Evolutionary conservation across 495 filamentous ascomycete genomes (phyloP).

Genomic region (Chaetomium tenue): DNA sequence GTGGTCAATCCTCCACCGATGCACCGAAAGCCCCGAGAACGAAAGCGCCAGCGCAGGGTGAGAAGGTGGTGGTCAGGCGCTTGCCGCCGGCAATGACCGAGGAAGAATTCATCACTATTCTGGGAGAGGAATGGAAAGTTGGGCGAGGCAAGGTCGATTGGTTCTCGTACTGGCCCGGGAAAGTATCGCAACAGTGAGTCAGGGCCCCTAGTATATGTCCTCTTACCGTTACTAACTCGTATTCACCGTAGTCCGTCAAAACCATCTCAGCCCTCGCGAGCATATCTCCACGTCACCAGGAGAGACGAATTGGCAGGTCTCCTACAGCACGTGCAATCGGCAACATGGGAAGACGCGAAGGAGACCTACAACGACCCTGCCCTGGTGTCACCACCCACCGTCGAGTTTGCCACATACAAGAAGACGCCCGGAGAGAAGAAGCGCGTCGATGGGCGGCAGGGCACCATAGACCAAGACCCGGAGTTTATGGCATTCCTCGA

Average conservation of each 20-base stretch:
- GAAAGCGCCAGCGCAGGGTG: constrained; percentile 61
- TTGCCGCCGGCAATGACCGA: constrained; percentile 84
- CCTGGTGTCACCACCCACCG: constrained; percentile 67
- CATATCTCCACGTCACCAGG: constrained; percentile 71
- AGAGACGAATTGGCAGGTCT: constrained; percentile 59
- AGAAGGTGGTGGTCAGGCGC: constrained; percentile 83
- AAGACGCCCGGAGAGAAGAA: constrained; percentile 67
- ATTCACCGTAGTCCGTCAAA: constrained; percentile 62
- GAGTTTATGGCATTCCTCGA: constrained; percentile 94
- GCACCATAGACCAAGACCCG: constrained; percentile 91
- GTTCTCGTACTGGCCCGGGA: constrained; percentile 73
- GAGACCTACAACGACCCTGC: constrained; percentile 64
- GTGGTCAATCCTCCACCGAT: constrained; percentile 45
- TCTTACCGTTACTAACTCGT: constrained; percentile 22
- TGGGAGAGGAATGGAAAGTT: constrained; percentile 82
- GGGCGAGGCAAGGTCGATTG: constrained; percentile 81
- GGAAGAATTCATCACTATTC: constrained; percentile 65
- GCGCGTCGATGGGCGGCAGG: constrained; percentile 79
- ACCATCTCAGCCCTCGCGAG: constrained; percentile 70
- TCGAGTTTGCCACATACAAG: constrained; percentile 81
- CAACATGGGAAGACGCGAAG: constrained; percentile 70
- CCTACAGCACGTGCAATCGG: constrained; percentile 61
- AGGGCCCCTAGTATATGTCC: not conserved
- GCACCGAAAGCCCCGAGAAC: constrained; percentile 47
- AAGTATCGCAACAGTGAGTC: constrained; percentile 81